Base-by-base conservation (phyloP, 2,329 filamentous ascomycete species). In the Xenosphaeropsis pyriputrescens region DNA sequence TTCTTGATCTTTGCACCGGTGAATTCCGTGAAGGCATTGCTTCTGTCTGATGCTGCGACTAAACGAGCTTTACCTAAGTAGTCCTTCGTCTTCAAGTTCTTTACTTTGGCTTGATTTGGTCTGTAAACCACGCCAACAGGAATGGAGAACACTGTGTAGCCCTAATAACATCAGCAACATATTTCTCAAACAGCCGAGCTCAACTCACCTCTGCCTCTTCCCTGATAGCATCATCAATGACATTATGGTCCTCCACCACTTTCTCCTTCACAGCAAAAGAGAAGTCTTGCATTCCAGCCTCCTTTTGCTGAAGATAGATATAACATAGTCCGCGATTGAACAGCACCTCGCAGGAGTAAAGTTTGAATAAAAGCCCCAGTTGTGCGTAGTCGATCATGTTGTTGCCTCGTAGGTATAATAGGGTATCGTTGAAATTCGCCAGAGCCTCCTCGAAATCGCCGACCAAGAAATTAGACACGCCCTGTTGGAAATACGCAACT, bases 311-410 rank as follows among this genome's bases (percentile, higher is more conserved):
- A 19, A 96, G 70, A 55, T 96, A 96, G 52, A 96, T 93, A 62
- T 95, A 96, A 63, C 91, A 96, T 41, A 98, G 68, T 41, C 91
- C 91, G 38, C 91, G 79, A 59, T 98, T 98, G 68, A 98, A 98
- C 18, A 98, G 68, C 2, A 95, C 89, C 54, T 98, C 91, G 62
- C 91, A 98, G 1, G 91, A 95, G 59, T 89, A 96, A 9, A 98
- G 67, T 59, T 93, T 94, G 67, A 96, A 98, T 41, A 93, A 81
- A 33, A 98, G 72, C 15, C 91, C 91, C 35, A 98, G 62, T 58
- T 98, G 91, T 43, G 93, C 85, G 59, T 98, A 98, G 60, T 98
- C 88, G 60, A 98, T 98, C 63, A 91, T 85, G 40, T 85, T 88
- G 64, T 98, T 96, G 44, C 91, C 91, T 53, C 91, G 76, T 34